Evolutionary conservation across 257 asterid species (phyloP).

Genomic region (Mentha longifolia): DNA sequence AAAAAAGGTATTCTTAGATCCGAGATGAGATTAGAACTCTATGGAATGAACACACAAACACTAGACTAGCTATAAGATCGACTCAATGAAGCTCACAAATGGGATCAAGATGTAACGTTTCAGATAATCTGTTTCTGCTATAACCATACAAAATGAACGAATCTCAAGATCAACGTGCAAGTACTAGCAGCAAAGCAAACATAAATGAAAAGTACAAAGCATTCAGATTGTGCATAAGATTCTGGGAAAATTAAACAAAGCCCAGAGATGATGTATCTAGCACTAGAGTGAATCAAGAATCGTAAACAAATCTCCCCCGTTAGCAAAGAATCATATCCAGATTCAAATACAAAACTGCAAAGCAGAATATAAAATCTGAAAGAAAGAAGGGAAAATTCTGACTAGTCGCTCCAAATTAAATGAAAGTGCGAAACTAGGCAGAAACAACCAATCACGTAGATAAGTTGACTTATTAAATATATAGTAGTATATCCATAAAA

Average conservation of each 20-base stretch:
- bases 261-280: neutral
- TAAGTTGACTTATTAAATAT: conserved; percentile 19
- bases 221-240: conserved; percentile 10
- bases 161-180: conserved; percentile 15
- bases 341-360: neutral
- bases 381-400: conserved; percentile 16
- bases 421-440: neutral
- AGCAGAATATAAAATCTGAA: conserved; percentile 20
- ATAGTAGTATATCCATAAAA: neutral
- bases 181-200: neutral
- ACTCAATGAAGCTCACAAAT: conserved; percentile 14
- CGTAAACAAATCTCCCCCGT: neutral
- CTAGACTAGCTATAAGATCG: neutral
- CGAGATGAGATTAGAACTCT: neutral
- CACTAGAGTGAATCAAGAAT: conserved; percentile 33
- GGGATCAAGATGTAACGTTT: conserved; percentile 35
- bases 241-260: neutral
- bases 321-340: conserved; percentile 4
- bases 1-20: neutral
- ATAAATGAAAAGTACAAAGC: neutral
- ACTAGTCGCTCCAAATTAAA: neutral
- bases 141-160: conserved; percentile 19
- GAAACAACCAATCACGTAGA: neutral
- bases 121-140: conserved; percentile 12
- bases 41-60: neutral